These are phyloP conservation scores for Coemansia sp. DNA, from an alignment of 192 early-diverging fungal species.

Conservation along the genomic window DNA sequence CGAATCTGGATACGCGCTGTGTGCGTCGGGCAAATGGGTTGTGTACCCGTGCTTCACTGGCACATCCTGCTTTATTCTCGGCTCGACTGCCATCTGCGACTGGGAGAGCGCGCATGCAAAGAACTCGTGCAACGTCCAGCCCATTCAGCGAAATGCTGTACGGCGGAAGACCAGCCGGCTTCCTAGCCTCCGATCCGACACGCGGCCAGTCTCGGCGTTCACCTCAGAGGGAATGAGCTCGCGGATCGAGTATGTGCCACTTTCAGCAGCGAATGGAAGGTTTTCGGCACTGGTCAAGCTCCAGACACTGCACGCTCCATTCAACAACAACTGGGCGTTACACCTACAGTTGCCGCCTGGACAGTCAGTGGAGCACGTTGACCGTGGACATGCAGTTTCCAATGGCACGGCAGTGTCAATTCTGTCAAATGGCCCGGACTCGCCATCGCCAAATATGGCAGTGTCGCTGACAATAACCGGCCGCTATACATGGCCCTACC, in stretches of 20 bases:
- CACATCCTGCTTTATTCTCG: slow-evolving; percentile 22
- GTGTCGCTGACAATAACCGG: slow-evolving; percentile 28
- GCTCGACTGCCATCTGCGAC: slow-evolving; percentile 22
- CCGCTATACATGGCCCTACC: slow-evolving; percentile 18
- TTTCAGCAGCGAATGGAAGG: slow-evolving; percentile 1
- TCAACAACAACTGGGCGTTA: slow-evolving; percentile 19
- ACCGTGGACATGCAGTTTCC: background rate
- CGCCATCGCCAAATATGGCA: slow-evolving; percentile 15
- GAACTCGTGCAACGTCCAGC: slow-evolving; percentile 7
- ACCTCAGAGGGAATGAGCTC: slow-evolving; percentile 24
- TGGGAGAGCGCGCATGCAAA: slow-evolving; percentile 13
- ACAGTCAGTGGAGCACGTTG: slow-evolving; percentile 11
- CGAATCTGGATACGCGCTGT: slow-evolving; percentile 24
- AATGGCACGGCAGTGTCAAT: slow-evolving; percentile 17
- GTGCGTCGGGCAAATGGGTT: slow-evolving; percentile 20
- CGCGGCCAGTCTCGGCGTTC: slow-evolving; percentile 12
- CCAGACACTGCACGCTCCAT: slow-evolving; percentile 15
- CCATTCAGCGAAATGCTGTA: background rate
- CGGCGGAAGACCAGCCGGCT: background rate
- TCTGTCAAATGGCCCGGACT: background rate
- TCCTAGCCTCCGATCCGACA: background rate
- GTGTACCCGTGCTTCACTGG: slow-evolving; percentile 26
- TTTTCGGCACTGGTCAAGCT: slow-evolving; percentile 27
- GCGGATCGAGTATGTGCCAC: slow-evolving; percentile 20
- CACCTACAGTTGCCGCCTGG: slow-evolving; percentile 16